Evolutionary conservation across 345 rosid species (phyloP), one percentile per base, ranked within the genome.

Genomic region (Jatropha curcas): DNA sequence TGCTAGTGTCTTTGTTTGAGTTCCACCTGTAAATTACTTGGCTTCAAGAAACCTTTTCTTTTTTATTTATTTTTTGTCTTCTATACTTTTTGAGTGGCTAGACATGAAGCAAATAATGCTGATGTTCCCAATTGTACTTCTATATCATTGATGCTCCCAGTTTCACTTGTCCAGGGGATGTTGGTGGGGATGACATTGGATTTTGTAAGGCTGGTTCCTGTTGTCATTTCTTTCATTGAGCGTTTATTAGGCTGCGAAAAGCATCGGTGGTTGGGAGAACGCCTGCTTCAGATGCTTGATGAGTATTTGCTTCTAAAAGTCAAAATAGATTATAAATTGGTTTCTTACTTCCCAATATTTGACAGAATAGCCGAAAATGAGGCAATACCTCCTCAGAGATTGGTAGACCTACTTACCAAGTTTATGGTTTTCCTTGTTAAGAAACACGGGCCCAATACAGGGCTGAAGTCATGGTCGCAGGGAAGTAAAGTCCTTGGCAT

Each of bases 401-500:
- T 90, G 81, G 75, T 92, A 73, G 86, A 86, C 70, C 75, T 90
- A 77, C 94, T 89, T 81, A 78, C 82, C 27, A 86, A 85, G 75
- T 87, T 89, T 73, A 85, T 86, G 73, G 70, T 83, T 65, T 85
- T 89, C 79, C 89, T 92, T 79, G 88, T 87, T 60, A 84, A 85
- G 76, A 85, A 86, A 72, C 90, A 87, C 72, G 90, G 90, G 46
- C 83, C 84, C 30, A 86, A 86, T 73, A 84, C 92, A 27, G 92
- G 89, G 33, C 71, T 87, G 62, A 90, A 82, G 79, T 83, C 92
- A 71, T 94, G 97, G 98, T 92, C 97, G 60, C 89, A 70, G 71
- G 98, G 97, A 60, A 94, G 94, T 79, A 93, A 86, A 82, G 94
- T 94, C 78, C 95, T 94, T 75, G 88, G 97, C 68, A 88, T 89